Conservation (phyloP, 1,284 basidiomycete genomes). For the Trichosporon asahii region DNA sequence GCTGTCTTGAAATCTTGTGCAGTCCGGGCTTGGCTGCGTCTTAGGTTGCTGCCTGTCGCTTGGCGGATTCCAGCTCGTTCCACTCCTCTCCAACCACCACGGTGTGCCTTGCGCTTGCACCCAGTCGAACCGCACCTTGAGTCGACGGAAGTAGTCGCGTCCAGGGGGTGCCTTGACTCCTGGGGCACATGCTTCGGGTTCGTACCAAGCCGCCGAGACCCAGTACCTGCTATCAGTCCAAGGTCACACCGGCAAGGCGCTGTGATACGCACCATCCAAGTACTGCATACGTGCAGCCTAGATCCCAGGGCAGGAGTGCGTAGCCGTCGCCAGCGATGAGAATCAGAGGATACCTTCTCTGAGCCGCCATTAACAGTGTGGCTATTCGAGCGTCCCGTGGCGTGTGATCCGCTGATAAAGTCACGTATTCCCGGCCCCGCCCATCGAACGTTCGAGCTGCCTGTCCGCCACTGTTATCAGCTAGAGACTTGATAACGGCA, state of each 20-base stretch:
- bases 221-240: constrained; percentile 37
- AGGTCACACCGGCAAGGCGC: not conserved
- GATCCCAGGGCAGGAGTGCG: constrained; percentile 36
- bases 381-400: constrained; percentile 35
- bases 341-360: constrained; percentile 32
- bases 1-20: not conserved
- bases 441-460: constrained; percentile 19
- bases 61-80: constrained; percentile 14
- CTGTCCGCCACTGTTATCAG: constrained; percentile 22
- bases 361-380: constrained; percentile 34
- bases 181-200: constrained; percentile 33
- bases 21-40: not conserved
- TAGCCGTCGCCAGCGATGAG: constrained; percentile 44
- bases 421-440: not conserved
- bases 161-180: constrained; percentile 21
- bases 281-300: constrained; percentile 39
- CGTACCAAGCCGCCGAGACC: constrained; percentile 44
- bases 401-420: constrained; percentile 38
- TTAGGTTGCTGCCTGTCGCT: not conserved
- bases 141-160: constrained; percentile 35
- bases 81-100: constrained; percentile 35
- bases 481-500: not conserved
- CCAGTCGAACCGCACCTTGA: constrained; percentile 50
- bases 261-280: constrained; percentile 41
- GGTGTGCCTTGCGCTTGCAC: constrained; percentile 40